Evolutionary conservation across 306 rosid species (phyloP).

Genomic region (Rubus parviflorus): DNA sequence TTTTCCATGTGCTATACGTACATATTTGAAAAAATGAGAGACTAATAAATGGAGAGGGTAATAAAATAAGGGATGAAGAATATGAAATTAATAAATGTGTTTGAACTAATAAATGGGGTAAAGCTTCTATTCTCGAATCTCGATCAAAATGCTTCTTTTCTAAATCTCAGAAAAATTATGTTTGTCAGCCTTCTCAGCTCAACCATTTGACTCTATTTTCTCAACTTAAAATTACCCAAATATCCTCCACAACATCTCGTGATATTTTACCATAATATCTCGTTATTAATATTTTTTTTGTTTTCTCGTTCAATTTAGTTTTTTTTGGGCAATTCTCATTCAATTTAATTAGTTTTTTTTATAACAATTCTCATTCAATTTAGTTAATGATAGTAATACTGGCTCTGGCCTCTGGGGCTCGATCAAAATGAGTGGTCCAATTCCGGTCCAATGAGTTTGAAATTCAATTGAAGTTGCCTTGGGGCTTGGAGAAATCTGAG

Average conservation of each 20-base stretch:
- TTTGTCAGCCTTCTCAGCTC: conserved; percentile 32
- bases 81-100: conserved; percentile 6
- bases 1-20: conserved; percentile 36
- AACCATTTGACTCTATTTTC: conserved; percentile 17
- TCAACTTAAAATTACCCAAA: not conserved
- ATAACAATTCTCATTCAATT: too few species aligned
- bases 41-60: conserved; percentile 7
- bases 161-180: conserved; percentile 23
- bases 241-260: not conserved
- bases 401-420: not conserved
- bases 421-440: not conserved
- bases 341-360: not conserved
- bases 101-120: conserved; percentile 26
- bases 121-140: conserved; percentile 60
- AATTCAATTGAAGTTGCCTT: not conserved
- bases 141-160: conserved; percentile 23
- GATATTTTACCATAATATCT: conserved; percentile 17
- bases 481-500: not conserved
- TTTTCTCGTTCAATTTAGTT: too few species aligned
- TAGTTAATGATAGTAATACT: not conserved
- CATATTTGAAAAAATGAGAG: conserved; percentile 9
- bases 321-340: too few species aligned
- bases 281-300: not conserved
- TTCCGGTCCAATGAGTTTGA: conserved; percentile 4
- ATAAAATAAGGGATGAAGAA: not conserved